phyloP scores from a whole-genome alignment of 1,139 yeast genomes.

The Trichomonascaceae sp. region DNA sequence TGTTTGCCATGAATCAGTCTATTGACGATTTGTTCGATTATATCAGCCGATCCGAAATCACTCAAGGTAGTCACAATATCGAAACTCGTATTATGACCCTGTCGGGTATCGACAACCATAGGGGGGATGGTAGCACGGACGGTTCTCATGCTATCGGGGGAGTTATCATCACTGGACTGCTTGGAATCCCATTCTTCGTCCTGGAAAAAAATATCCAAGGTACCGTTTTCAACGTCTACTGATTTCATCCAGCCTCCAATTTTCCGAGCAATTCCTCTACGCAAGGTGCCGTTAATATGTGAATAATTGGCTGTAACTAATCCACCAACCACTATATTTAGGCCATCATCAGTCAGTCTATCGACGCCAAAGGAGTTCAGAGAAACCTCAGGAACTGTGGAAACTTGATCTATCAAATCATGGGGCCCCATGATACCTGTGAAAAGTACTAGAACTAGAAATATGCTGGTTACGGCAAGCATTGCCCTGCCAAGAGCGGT shows the following conservation, averaged over 20 bases:
- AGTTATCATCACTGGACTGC: slow-evolving; percentile 1
- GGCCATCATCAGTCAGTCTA: slow-evolving; percentile 16
- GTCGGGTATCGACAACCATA: slow-evolving; percentile 16
- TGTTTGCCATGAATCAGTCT: slow-evolving; percentile 18
- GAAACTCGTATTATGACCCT: slow-evolving; percentile 19
- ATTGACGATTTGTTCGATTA: slow-evolving; percentile 20
- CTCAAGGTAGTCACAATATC: slow-evolving; percentile 21
- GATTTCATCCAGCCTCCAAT: slow-evolving; percentile 13
- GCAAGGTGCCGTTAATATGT: slow-evolving; percentile 13
- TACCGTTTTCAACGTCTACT: slow-evolving; percentile 15
- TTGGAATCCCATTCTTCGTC: slow-evolving; percentile 6
- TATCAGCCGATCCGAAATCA: slow-evolving; percentile 22
- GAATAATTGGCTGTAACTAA: slow-evolving; percentile 16
- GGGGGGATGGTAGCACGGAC: slow-evolving; percentile 23
- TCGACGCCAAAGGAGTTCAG: slow-evolving; percentile 15
- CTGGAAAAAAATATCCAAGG: slow-evolving; percentile 16
- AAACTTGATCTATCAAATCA: slow-evolving; percentile 19
- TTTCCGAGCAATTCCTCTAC: slow-evolving; percentile 13
- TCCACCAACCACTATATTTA: slow-evolving; percentile 17
- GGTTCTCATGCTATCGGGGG: slow-evolving; percentile 13
- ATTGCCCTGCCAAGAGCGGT: slow-evolving; percentile 2
- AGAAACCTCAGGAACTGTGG: slow-evolving; percentile 16
- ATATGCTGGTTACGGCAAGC: not conserved
- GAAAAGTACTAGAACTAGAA: not conserved
- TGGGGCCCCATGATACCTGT: slow-evolving; percentile 5